A percentile compares a stretch with the other conserved stretches of the same genome.
Evolutionary conservation across 2,329 filamentous ascomycete genomes (phyloP).

Genomic region (Alternaria panax): DNA sequence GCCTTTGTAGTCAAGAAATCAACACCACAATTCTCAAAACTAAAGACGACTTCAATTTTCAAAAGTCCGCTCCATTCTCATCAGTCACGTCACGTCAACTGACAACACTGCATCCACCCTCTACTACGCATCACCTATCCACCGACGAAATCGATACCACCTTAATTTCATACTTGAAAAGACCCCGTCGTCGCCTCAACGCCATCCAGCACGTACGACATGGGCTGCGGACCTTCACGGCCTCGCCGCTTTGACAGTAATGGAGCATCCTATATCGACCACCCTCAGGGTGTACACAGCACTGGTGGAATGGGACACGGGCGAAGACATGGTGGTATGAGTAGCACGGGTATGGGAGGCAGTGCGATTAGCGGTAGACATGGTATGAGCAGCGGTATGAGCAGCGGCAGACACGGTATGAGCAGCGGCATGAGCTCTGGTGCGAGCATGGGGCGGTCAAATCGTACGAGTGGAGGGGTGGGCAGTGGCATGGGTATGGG

Average conservation of each 20-base stretch:
- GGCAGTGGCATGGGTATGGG: neutral
- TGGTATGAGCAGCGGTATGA: neutral
- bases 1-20: no score
- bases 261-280: neutral
- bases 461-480: neutral
- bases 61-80: no score
- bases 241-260: conserved; percentile 14
- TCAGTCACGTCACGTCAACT: no score
- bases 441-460: neutral
- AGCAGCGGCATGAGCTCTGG: neutral
- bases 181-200: neutral
- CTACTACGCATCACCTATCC: no score
- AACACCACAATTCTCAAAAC: no score
- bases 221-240: conserved; percentile 18
- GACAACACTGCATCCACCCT: no score
- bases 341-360: neutral
- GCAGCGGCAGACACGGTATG: neutral
- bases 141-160: no score
- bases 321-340: neutral
- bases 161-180: neutral
- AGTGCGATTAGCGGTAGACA: neutral
- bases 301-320: neutral
- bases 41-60: no score
- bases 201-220: neutral
- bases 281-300: neutral